Base-by-base conservation (phyloP, 2,329 filamentous ascomycete species). In the Trichoderma cornu-damae region DNA sequence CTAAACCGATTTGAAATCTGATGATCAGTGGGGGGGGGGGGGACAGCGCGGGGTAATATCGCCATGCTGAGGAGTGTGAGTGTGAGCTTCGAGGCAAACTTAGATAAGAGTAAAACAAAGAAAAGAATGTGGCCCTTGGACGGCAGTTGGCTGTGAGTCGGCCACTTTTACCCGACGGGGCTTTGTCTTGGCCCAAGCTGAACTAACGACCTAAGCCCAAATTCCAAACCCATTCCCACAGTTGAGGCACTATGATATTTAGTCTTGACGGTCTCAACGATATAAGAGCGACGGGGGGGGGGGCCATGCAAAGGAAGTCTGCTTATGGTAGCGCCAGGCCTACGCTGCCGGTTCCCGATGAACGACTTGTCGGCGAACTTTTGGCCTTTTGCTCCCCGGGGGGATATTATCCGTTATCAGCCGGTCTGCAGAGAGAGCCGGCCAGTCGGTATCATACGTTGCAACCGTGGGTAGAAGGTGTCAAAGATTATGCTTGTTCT, bases 101-200 rank as follows among this genome's bases (percentile, higher is more conserved):
- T 11, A 55, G 52, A 55, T 38, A 55, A 38, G n/a, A n/a, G 34
- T 24, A 35, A 47, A 47, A 55, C 24, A n/a, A 16, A 3, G 26
- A 47, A 47, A 55, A 35, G 18, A 16, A 3, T 34, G 18, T 16
- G 6, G n/a, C 28, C 52, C 42, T 4, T 6, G 38, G 47, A 38
- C 3, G 52, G 42, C 35, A 55, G 38, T 20, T 24, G 18, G 20
- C 20, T 46, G 51, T 22, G 46, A 14, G 40, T 46, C 51, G 20
- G n/a, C 52, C 52, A 55, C 42, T 55, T 55, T 55, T 55, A 55
- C 22, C 52, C 52, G 52, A 46, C 32, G 40, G 22, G 16, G 20
- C 20, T n/a, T n/a, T 16, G 30, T 8, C 30, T 6, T 54, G 51
- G 40, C 16, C n/a, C 11, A 30, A n/a, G n/a, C 30, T 7, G 4